These are phyloP conservation scores for Lipomyces spencermartinsiae DNA, from an alignment of 805 yeast genomes.

Conservation along the genomic window DNA sequence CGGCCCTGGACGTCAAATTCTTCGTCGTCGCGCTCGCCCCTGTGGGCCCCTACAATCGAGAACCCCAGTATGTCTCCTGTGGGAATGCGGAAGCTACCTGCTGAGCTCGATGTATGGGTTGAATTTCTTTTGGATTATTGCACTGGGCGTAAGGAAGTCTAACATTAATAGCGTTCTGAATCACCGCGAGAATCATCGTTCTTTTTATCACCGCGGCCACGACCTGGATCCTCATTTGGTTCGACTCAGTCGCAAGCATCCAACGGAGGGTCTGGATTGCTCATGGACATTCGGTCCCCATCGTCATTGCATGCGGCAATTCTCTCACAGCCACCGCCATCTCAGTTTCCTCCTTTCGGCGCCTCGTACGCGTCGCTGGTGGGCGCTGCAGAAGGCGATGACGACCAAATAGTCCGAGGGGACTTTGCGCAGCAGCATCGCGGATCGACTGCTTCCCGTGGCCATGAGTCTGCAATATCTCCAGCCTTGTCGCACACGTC, in stretches of 20 bases:
- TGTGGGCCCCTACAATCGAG: constrained; percentile 27
- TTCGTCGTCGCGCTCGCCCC: constrained; percentile 36
- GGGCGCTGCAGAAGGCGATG: constrained; percentile 16
- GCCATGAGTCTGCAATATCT: constrained; percentile 20
- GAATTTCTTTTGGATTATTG: neutral
- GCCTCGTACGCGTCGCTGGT: constrained; percentile 23
- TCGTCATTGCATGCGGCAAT: constrained; percentile 11
- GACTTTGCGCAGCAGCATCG: constrained; percentile 15
- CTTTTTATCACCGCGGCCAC: constrained; percentile 23
- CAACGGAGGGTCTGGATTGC: constrained; percentile 10
- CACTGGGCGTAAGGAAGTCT: neutral
- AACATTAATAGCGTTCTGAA: constrained; percentile 24
- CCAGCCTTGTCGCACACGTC: constrained; percentile 31
- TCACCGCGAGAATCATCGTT: constrained; percentile 29
- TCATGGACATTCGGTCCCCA: constrained; percentile 30
- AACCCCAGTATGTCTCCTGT: constrained; percentile 28
- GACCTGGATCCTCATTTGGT: constrained; percentile 30
- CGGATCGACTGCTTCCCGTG: constrained; percentile 1
- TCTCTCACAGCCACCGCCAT: constrained; percentile 7
- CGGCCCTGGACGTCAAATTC: constrained; percentile 34
- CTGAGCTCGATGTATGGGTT: constrained; percentile 28
- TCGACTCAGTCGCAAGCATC: constrained; percentile 15
- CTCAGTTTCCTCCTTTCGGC: constrained; percentile 22
- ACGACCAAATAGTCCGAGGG: constrained; percentile 17
- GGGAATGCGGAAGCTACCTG: constrained; percentile 31